Percentiles rank a stretch among this genome's conserved stretches.
phyloP scores from a whole-genome alignment of 2,329 filamentous ascomycete species.

The Ascomycota sp. region DNA sequence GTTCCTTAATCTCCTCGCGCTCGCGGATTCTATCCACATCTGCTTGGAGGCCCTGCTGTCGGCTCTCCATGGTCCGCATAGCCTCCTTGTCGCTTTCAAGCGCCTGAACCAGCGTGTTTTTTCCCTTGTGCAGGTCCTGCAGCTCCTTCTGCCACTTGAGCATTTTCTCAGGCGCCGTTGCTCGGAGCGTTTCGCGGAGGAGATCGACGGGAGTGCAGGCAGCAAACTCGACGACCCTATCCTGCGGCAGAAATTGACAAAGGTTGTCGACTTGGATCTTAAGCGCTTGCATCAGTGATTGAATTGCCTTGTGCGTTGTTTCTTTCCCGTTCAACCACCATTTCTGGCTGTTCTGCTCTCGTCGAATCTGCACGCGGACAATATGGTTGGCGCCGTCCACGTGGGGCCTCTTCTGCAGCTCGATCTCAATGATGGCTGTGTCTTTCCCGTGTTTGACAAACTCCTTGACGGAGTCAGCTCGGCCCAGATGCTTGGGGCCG shows the following conservation, averaged over 20 bases:
- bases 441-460: slow-evolving; percentile 81
- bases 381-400: slow-evolving; percentile 46
- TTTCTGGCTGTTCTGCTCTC: slow-evolving; percentile 62
- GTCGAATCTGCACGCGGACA: slow-evolving; percentile 55
- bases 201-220: slow-evolving; percentile 63
- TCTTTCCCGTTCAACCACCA: slow-evolving; percentile 57
- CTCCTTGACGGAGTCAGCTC: slow-evolving; percentile 66
- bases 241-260: slow-evolving; percentile 91
- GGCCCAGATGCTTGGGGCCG: slow-evolving; percentile 60
- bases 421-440: slow-evolving; percentile 72
- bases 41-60: slow-evolving; percentile 53
- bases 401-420: slow-evolving; percentile 49
- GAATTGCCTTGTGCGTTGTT: slow-evolving; percentile 40
- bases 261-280: slow-evolving; percentile 94
- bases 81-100: slow-evolving; percentile 39
- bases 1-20: slow-evolving; percentile 44
- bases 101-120: slow-evolving; percentile 41
- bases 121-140: slow-evolving; percentile 44
- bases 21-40: slow-evolving; percentile 73
- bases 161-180: slow-evolving; percentile 69
- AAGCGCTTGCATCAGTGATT: slow-evolving; percentile 46
- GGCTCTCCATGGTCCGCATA: slow-evolving; percentile 45
- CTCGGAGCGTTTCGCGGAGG: slow-evolving; percentile 68
- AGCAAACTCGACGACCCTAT: slow-evolving; percentile 88
- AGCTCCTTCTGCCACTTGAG: slow-evolving; percentile 56